Evolutionary conservation across 768 basidiomycete genomes (phyloP).

Genomic region (Kwoniella dejecticola): DNA sequence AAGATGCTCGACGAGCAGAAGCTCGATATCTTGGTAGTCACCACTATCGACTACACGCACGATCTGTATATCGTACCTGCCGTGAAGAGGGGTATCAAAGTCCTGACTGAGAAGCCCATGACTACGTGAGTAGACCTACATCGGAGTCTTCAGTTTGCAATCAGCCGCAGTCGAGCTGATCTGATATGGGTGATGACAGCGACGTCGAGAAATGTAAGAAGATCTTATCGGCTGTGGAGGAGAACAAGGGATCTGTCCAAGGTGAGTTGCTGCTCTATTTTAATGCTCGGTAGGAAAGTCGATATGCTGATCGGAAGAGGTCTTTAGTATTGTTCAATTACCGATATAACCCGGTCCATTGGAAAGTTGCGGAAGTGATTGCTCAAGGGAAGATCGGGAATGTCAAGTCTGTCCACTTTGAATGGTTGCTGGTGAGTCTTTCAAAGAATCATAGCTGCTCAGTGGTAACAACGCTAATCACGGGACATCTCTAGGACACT

Average conservation of each 20-base stretch:
- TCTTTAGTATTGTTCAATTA: conserved; percentile 42
- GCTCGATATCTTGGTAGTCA: conserved; percentile 61
- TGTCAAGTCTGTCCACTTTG: conserved; percentile 62
- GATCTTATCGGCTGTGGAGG: conserved; percentile 60
- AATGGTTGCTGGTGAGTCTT: conserved; percentile 59
- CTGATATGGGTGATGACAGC: conserved; percentile 14
- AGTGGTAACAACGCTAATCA: not conserved
- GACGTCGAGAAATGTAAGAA: conserved; percentile 60
- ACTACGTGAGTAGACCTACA: conserved; percentile 58
- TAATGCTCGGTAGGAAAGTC: not conserved
- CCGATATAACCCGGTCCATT: conserved; percentile 61
- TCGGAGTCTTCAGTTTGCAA: not conserved
- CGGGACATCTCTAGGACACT: conserved; percentile 54
- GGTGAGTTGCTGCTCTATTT: conserved; percentile 26
- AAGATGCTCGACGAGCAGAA: conserved; percentile 60
- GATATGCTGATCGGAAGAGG: not conserved
- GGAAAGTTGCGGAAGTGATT: conserved; percentile 60
- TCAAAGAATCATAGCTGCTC: not conserved
- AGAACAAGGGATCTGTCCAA: conserved; percentile 55
- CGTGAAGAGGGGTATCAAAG: conserved; percentile 50
- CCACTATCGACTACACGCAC: conserved; percentile 61
- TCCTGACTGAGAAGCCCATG: conserved; percentile 64
- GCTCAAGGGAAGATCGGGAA: conserved; percentile 61
- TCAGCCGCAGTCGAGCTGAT: not conserved
- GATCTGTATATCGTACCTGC: conserved; percentile 60